Base-by-base conservation (phyloP, 768 basidiomycete genomes). In the Crepidotus variabilis region DNA sequence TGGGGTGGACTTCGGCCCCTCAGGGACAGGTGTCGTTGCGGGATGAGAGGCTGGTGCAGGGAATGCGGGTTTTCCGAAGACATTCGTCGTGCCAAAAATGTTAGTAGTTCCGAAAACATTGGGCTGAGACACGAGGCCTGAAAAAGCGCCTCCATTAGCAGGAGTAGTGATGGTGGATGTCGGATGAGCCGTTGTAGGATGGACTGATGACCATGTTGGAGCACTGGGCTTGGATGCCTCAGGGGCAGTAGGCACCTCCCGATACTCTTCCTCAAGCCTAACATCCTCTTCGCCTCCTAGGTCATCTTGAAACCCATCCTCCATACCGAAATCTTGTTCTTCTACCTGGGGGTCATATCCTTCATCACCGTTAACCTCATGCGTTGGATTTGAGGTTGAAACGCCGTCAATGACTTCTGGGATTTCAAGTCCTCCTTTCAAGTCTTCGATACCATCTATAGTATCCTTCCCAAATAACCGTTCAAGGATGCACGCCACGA, bases 401-500 rank as follows among this genome's bases (percentile, higher is more conserved):
- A 76, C 64, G 0, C 88, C 90, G 60, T 92, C 89, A 51, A 92
- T 88, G 59, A 92, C 76, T 56, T 90, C 82, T 0, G 81, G 73
- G 34, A 84, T 75, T 21, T 74, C 70, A 48, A 90, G 69, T 18
- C 77, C 78, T 1, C 79, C 84, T 52, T 83, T 77, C 56, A 92
- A 82, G 22, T 69, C 68, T 61, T 90, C 88, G 34, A 91, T 88
- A 52, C 88, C 82, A 4, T 90, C 86, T 58, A 91, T 84, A 3
- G 91, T 84, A 46, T 88, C 89, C 62, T 84, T 80, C 61, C 89
- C 87, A 66, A 98, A 94, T 48, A 92, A 77, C n/a, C 87, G 74
- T 67, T 96, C 92, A 46, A 94, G 75, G 48, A 98, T 82, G 66
- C 94, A 97, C 0, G 90, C 92, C 22, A 97, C 83, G 22, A 98